Evolutionary conservation across 352 stramenopile genomes (phyloP).

Genomic region (Globisporangium heterothallicum): DNA sequence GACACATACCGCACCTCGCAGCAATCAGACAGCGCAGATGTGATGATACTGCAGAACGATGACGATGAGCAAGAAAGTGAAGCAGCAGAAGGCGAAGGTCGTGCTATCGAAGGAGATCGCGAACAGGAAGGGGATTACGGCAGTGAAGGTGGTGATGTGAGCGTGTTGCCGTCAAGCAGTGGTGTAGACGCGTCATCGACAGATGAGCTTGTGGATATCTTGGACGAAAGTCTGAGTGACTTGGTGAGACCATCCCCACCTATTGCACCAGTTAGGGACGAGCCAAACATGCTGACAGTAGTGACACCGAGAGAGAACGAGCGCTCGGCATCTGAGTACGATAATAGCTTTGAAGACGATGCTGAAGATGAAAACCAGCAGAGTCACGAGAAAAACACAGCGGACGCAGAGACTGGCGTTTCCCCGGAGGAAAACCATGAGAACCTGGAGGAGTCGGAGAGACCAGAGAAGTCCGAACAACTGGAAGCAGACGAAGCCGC

Average conservation of each 20-base stretch:
- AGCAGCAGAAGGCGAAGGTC: background rate
- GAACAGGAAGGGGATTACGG: background rate
- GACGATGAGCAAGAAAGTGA: slow-evolving; percentile 2
- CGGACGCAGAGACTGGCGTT: background rate
- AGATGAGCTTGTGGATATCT: slow-evolving; percentile 45
- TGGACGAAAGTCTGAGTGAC: slow-evolving; percentile 51
- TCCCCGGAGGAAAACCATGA: background rate
- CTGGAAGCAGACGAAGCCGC: background rate
- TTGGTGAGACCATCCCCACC: slow-evolving; percentile 10
- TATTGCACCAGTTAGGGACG: background rate
- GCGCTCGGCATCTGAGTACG: slow-evolving; percentile 23
- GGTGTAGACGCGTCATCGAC: slow-evolving; percentile 8
- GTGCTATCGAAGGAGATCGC: background rate
- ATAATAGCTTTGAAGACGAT: slow-evolving; percentile 52
- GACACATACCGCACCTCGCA: background rate
- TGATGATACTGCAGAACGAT: background rate
- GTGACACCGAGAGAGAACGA: slow-evolving; percentile 4
- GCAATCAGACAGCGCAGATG: slow-evolving; percentile 10
- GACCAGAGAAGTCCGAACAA: background rate
- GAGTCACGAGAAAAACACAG: slow-evolving; percentile 2
- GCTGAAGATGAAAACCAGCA: slow-evolving; percentile 8
- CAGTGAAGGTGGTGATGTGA: background rate
- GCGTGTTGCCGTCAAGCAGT: background rate
- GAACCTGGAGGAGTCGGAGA: background rate
- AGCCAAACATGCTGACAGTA: background rate